phyloP scores from a whole-genome alignment of 108 stramenopile genomes.

The Cyclotella atomus region DNA sequence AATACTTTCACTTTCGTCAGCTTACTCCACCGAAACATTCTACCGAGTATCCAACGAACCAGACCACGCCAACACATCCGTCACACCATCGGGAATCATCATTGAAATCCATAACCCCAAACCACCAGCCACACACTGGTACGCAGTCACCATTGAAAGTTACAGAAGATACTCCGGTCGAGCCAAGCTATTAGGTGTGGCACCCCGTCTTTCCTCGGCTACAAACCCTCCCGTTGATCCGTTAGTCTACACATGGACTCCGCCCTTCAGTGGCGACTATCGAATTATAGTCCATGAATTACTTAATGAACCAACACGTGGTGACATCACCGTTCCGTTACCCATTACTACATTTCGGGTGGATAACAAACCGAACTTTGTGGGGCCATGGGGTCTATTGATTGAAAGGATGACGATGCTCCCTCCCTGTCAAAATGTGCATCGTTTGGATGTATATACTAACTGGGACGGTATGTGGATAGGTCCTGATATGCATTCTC shows the following conservation, averaged over 20 bases:
- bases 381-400: background rate
- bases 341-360: conserved; percentile 5
- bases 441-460: conserved; percentile 17
- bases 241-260: conserved; percentile 36
- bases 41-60: background rate
- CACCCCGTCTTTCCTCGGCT: background rate
- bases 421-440: conserved; percentile 31
- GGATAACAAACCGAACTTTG: background rate
- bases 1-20: background rate
- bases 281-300: conserved; percentile 29
- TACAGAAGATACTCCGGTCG: conserved; percentile 24
- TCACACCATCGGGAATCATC: background rate
- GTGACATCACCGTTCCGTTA: conserved; percentile 5
- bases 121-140: background rate
- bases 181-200: conserved; percentile 15
- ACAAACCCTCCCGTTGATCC: background rate
- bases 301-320: background rate
- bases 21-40: conserved; percentile 3
- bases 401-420: conserved; percentile 16
- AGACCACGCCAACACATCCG: background rate
- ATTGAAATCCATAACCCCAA: conserved; percentile 17
- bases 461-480: conserved; percentile 42
- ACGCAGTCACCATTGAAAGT: conserved; percentile 24
- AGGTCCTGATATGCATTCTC: conserved; percentile 16
- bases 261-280: conserved; percentile 18